Evolutionary conservation across 2,329 filamentous ascomycete genomes (phyloP), one percentile per base, ranked within the genome.

Genomic region (Arthrinium puccinioides): DNA sequence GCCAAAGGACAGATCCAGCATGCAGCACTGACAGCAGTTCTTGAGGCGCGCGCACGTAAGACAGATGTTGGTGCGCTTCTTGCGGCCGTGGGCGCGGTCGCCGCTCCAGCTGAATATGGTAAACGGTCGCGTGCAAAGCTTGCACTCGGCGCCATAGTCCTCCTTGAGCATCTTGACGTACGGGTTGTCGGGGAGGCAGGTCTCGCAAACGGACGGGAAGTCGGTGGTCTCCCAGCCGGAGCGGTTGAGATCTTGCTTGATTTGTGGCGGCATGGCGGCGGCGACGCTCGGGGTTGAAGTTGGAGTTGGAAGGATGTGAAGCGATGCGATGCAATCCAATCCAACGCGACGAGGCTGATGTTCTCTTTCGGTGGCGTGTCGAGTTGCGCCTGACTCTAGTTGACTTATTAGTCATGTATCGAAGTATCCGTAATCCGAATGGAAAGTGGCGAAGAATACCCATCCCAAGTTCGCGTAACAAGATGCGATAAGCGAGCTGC

Each of bases 101-200:
- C 86, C 82, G 52, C 90, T 90, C 90, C 90, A 98, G 52, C 82
- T 79, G 61, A 98, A 98, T 37, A 97, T 76, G 19, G 92, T 97
- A 56, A 96, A 98, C 0, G 92, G 92, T 43, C 92, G 79, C 6
- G 90, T 97, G 64, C 92, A 98, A 48, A 85, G 69, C 68, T 85
- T 85, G 72, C 84, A 87, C 64, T 89, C 84, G 40, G 84, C 86
- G 52, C 88, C 92, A 54, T 94, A 82, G 61, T 98, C 90, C 57
- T 97, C 88, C 64, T 98, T 98, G 43, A 98, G 73, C 89, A 98
- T 97, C 64, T 97, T 92, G 29, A 98, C 92, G 55, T 94, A 98
- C 2, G 90, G 90, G 53, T 97, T 97, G 44, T 95, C 89, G 13
- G 90, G 89, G 3, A 98, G 76, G 60, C 92, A 98, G 56, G 82